Conservation (phyloP, 169 alveolate species). For the Eimeria tenella region DNA sequence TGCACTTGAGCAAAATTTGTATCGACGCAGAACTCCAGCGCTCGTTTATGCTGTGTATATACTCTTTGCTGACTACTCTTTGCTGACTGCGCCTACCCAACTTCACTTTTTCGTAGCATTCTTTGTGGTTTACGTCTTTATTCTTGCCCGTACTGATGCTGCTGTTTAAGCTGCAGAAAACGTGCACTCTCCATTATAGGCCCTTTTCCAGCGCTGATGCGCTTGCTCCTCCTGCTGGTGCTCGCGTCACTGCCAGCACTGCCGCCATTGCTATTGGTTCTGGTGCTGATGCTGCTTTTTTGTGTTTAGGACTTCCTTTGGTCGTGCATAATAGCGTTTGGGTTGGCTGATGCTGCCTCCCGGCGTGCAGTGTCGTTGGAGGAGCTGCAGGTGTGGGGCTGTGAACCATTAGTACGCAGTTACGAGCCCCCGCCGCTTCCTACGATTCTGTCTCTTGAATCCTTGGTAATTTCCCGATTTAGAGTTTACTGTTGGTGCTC, state of each 20-base stretch:
- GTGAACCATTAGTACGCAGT: slow-evolving; percentile 77
- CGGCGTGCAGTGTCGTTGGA: slow-evolving; percentile 44
- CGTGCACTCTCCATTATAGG: not conserved
- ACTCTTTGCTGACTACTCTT: not conserved
- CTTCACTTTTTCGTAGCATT: not conserved
- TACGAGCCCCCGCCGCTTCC: slow-evolving; percentile 87
- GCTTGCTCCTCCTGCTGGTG: not conserved
- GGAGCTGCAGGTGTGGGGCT: slow-evolving; percentile 55
- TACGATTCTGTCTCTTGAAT: slow-evolving; percentile 85
- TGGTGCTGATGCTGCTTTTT: not conserved
- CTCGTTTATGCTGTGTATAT: not conserved
- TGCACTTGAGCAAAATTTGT: not conserved
- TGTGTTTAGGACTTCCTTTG: slow-evolving; percentile 49
- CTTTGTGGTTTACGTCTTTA: not conserved
- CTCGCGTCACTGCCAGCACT: not conserved
- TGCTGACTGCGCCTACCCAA: not conserved
- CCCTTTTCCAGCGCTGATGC: not conserved
- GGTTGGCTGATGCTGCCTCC: slow-evolving; percentile 24
- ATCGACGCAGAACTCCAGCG: too few relatives aligned
- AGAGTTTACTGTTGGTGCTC: slow-evolving; percentile 89
- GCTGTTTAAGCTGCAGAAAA: not conserved
- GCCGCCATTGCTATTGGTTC: not conserved
- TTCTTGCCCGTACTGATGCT: not conserved
- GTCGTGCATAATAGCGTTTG: slow-evolving; percentile 64
- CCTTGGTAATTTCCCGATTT: slow-evolving; percentile 85